phyloP scores from a whole-genome alignment of 441 rosid genomes.

The Corymbia calophylla region DNA sequence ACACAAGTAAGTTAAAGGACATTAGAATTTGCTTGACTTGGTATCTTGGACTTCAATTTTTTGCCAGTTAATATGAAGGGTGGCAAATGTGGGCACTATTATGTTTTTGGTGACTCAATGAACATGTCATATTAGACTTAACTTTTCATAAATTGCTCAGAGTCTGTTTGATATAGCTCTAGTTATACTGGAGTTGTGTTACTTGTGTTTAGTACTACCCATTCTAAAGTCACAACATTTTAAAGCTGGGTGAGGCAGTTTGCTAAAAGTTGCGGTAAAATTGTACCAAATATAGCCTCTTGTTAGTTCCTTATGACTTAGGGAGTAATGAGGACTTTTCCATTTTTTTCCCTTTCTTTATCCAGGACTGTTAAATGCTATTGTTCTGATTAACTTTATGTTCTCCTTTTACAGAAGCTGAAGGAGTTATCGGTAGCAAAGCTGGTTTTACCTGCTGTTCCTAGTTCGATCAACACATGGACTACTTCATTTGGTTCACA shows the following conservation, averaged over 20 bases:
- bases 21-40: background rate
- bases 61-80: background rate
- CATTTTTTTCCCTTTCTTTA: background rate
- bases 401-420: conserved; percentile 4
- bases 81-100: background rate
- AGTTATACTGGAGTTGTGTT: background rate
- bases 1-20: background rate
- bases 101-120: background rate
- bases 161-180: background rate
- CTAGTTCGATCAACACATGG: conserved; percentile 28
- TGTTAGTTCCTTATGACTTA: background rate
- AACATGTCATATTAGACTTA: background rate
- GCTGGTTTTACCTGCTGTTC: conserved; percentile 30
- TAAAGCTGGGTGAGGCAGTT: background rate
- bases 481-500: conserved; percentile 26
- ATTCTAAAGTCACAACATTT: background rate
- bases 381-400: background rate
- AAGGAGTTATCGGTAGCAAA: conserved; percentile 19
- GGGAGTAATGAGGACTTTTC: background rate
- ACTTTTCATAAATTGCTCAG: background rate
- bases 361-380: background rate
- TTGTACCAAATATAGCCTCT: background rate
- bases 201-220: background rate
- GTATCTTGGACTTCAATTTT: background rate
- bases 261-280: background rate